Evolutionary conservation across 805 yeast genomes (phyloP), one percentile per base, ranked within the genome.

Genomic region (Ogataea neopini): DNA sequence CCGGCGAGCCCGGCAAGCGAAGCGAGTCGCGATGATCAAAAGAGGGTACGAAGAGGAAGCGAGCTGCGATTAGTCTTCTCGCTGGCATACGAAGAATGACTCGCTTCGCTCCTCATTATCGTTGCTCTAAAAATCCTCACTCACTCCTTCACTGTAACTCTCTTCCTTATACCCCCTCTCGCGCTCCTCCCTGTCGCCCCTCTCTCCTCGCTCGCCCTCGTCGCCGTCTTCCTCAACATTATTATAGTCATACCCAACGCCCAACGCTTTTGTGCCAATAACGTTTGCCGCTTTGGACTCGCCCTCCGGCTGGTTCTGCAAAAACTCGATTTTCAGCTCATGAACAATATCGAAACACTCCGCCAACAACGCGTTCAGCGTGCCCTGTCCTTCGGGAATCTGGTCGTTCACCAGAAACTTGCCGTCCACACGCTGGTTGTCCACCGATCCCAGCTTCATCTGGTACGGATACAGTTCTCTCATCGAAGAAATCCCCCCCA

Each of bases 331-430:
- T 62, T 89, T 86, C 65, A 94, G 74, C 70, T 94, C 99, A 62
- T 92, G 94, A 40, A 88, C 76, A 49, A 92, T 85, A 66, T 94
- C 99, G 64, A 89, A 94, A 66, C 98, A 92, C 64, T 91, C 97
- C 3, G 96, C 94, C 43, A 92, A 72, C 48, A 92, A 70, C 1
- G 96, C 96, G 65, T 83, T 90, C 53, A 94, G 73, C n/a, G 96
- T 82, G 5, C 97, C 99, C 68, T 94, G 99, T 10, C 99, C 99
- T 64, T 94, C 98, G 2, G 99, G 99, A 36, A 94, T 86, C 53
- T 88, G 87, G 43, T 83, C 88, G 51, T 87, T 88, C 39, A 89
- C 86, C 61, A 86, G 81, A 60, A 94, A 94, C 71, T 88, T 92
- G 6, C 99, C 99, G 64, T 94, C 98, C 11, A 71, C 76, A 61